Evolutionary conservation across 2,329 filamentous ascomycete genomes (phyloP).

Genomic region (Fusarium dlaminii): DNA sequence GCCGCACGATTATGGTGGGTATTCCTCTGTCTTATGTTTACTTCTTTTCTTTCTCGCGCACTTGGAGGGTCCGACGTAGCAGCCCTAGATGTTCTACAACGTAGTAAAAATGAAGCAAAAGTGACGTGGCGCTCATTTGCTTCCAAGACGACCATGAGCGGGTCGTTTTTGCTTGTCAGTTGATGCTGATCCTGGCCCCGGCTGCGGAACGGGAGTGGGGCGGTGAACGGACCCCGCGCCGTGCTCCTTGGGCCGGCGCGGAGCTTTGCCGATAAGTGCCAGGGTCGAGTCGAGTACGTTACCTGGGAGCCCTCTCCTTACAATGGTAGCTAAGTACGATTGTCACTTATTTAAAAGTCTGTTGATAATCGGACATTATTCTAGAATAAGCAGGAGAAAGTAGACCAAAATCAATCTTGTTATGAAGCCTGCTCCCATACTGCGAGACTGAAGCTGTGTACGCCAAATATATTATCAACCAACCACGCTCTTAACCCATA

Average conservation of each 20-base stretch:
- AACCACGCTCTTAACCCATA: constrained; percentile 10
- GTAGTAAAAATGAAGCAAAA: constrained; percentile 5
- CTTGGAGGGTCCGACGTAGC: background rate
- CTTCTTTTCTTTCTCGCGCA: background rate
- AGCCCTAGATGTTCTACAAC: background rate
- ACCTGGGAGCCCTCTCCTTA: background rate
- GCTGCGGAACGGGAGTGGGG: constrained; percentile 32
- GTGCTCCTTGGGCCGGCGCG: background rate
- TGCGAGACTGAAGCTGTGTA: background rate
- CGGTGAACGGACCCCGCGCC: constrained; percentile 18
- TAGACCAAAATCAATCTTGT: background rate
- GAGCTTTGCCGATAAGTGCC: background rate
- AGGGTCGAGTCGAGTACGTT: background rate
- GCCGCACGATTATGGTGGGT: constrained; percentile 15
- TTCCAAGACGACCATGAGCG: constrained; percentile 13
- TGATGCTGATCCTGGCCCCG: background rate
- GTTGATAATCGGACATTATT: too few species aligned
- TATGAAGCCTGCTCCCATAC: background rate
- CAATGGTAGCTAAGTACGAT: background rate
- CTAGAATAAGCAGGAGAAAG: background rate
- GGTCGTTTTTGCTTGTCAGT: constrained; percentile 7
- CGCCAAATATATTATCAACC: constrained; percentile 11
- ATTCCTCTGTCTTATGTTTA: background rate
- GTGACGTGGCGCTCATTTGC: constrained; percentile 26
- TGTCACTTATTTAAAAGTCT: background rate